Evolutionary conservation across 306 rosid species (phyloP), one percentile per base, ranked within the genome.

Genomic region (Quercus robur): DNA sequence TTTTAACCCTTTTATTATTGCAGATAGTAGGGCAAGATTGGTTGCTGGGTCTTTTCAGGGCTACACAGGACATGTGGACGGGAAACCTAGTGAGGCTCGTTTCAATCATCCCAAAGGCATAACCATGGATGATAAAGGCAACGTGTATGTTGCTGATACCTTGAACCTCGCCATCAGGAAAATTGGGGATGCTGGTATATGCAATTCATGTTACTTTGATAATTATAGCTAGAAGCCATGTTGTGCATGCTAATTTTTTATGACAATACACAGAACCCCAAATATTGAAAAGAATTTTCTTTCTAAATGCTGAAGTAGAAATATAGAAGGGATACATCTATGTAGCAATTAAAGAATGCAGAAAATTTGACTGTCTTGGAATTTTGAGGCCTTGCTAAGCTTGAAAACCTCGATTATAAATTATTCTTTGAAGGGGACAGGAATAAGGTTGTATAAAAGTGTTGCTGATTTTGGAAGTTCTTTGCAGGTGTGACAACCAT

Each of bases 21-120:
- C 97, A 95, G 99, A 95, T 86, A 95, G 99, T 83, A 88, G 98
- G 87, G 99, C 91, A 77, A 93, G 99, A 85, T 86, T 95, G 83
- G 96, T 95, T 73, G 99, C 99, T 52, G 98, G 98, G n/a, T 95
- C 99, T 70, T 95, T 95, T 86, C 97, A 93, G 85, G 99, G 99
- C 23, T 70, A 90, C 85, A 85, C 92, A 19, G 98, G 97, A 61
- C 98, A 95, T 81, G 92, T 89, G 31, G 99, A 95, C 81, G 99
- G 99, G 35, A 95, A 95, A 79, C 93, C 98, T 44, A 95, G 93
- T 33, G 99, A 95, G 61, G 94, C 97, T 56, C 97, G 96, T 80
- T 95, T 93, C 82, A 90, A 93, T 89, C 97, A 95, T 84, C 99
- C 99, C 70, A 90, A 88, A 85, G 99, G 98, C 68, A 85, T 93